Conservation (phyloP, 2,329 filamentous ascomycete species). For the Diaporthe aspalathi region DNA sequence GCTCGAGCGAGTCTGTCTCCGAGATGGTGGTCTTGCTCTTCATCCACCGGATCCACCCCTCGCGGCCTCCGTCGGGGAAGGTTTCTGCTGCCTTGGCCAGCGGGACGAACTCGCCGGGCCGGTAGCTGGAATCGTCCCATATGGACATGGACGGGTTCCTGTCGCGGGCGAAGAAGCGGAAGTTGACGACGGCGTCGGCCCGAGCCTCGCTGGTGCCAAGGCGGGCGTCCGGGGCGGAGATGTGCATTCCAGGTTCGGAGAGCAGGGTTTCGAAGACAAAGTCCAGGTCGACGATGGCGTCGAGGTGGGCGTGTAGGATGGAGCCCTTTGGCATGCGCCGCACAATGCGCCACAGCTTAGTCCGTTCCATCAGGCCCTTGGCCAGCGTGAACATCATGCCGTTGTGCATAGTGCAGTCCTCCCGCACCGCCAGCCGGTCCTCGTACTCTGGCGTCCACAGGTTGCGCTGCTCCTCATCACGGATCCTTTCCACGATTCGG, state of each 20-base stretch:
- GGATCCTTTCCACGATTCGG: constrained; percentile 82
- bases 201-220: constrained; percentile 66
- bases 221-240: constrained; percentile 67
- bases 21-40: constrained; percentile 78
- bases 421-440: constrained; percentile 72
- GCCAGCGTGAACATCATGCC: constrained; percentile 95
- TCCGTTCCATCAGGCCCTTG: constrained; percentile 86
- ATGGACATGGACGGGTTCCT: constrained; percentile 59
- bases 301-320: constrained; percentile 86
- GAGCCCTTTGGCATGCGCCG: constrained; percentile 89
- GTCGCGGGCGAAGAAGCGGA: constrained; percentile 66
- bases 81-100: constrained; percentile 73
- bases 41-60: constrained; percentile 82
- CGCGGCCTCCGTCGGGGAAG: constrained; percentile 78
- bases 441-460: constrained; percentile 83
- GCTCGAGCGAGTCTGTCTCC: constrained; percentile 77
- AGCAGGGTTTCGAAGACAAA: constrained; percentile 81
- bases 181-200: constrained; percentile 67
- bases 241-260: constrained; percentile 77
- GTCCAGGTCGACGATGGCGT: constrained; percentile 90
- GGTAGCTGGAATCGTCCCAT: constrained; percentile 73
- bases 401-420: constrained; percentile 76
- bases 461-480: constrained; percentile 78
- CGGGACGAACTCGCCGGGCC: constrained; percentile 67
- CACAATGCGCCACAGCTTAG: constrained; percentile 86